These are phyloP conservation scores for Hymenoscyphus occultus DNA, from an alignment of 2,329 filamentous ascomycete genomes.

Conservation along the genomic window DNA sequence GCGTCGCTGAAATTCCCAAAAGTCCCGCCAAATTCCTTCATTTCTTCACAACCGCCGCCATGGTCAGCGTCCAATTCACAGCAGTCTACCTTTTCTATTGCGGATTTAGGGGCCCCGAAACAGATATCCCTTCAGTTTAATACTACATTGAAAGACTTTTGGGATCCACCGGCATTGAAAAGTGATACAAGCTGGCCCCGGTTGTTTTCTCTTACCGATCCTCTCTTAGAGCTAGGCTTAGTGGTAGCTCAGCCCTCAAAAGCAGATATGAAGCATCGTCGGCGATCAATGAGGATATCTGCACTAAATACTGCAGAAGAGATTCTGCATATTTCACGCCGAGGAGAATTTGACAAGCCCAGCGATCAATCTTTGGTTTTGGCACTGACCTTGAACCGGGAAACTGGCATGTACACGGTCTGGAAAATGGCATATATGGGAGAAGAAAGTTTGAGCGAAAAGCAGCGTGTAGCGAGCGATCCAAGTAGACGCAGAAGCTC, in stretches of 20 bases:
- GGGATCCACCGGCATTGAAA: constrained; percentile 52
- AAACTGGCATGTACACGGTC: constrained; percentile 73
- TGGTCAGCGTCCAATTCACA: constrained; percentile 48
- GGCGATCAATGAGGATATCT: constrained; percentile 42
- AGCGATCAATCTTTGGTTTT: constrained; percentile 59
- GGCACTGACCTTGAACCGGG: constrained; percentile 76
- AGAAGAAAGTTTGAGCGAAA: constrained; percentile 51
- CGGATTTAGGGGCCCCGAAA: constrained; percentile 55
- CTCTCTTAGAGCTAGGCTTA: constrained; percentile 79
- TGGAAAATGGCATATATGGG: constrained; percentile 81
- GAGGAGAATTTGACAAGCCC: constrained; percentile 49
- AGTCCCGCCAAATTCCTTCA: constrained; percentile 80
- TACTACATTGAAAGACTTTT: constrained; percentile 55
- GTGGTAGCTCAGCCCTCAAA: constrained; percentile 61
- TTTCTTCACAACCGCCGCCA: constrained; percentile 63
- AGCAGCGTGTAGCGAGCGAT: constrained; percentile 29
- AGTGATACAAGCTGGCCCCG: constrained; percentile 65
- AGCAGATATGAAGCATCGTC: constrained; percentile 40
- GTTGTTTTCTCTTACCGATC: constrained; percentile 81
- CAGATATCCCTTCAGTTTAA: constrained; percentile 51
- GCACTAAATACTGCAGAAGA: constrained; percentile 77
- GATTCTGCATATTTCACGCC: constrained; percentile 75
- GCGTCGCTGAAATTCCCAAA: constrained; percentile 55
- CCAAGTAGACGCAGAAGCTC: constrained; percentile 54
- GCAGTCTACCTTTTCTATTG: constrained; percentile 53